Conservation (phyloP, 495 filamentous ascomycete genomes). For the Penicillium simplicissimum region DNA sequence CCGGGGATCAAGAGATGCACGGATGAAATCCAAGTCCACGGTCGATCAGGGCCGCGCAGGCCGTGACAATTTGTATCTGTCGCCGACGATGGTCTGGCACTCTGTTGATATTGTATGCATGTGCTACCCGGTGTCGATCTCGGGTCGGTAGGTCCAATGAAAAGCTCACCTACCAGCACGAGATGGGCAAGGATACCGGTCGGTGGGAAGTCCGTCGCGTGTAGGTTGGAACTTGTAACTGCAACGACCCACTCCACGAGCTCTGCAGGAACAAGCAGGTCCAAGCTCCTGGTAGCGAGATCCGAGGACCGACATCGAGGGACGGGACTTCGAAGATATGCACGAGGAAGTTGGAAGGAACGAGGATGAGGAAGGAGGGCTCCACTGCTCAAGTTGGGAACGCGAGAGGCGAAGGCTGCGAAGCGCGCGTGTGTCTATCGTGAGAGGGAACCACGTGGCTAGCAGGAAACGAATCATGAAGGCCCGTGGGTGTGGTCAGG, state of each 20-base stretch:
- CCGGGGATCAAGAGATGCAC: not conserved
- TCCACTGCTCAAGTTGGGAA: too few species aligned
- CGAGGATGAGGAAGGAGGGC: not conserved
- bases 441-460: too few species aligned
- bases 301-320: not conserved
- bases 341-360: not conserved
- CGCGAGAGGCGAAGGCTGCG: too few species aligned
- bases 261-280: not conserved
- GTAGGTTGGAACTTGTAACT: too few species aligned
- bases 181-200: too few species aligned
- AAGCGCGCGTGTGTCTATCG: too few species aligned
- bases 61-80: not conserved
- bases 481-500: too few species aligned
- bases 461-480: too few species aligned
- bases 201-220: constrained; percentile 14
- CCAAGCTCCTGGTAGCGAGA: not conserved
- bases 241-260: not conserved
- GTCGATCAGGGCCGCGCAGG: not conserved
- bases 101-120: not conserved
- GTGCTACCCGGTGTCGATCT: not conserved
- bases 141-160: constrained; percentile 5
- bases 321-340: not conserved
- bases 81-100: not conserved
- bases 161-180: constrained; percentile 7
- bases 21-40: not conserved